Evolutionary conservation across 306 rosid genomes (phyloP).

Genomic region (Acacia crassicarpa): DNA sequence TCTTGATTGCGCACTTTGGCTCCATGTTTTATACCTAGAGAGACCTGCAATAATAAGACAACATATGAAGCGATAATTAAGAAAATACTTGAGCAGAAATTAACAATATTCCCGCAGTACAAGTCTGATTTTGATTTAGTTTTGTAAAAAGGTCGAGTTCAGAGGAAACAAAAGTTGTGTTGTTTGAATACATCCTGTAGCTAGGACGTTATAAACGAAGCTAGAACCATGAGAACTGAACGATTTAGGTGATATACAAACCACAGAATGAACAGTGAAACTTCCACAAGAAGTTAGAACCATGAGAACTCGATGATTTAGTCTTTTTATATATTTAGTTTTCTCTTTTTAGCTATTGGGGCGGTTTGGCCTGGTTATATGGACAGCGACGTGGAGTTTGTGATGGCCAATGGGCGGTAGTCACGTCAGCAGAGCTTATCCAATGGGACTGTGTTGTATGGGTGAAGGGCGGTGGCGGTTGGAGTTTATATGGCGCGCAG

Average conservation of each 20-base stretch:
- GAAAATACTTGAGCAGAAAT: neutral
- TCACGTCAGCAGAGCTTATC: neutral
- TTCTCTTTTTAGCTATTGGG: neutral
- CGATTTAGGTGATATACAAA: neutral
- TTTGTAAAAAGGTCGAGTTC: neutral
- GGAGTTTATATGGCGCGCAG: neutral
- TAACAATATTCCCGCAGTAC: neutral
- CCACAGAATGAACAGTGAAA: neutral
- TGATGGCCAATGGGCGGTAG: neutral
- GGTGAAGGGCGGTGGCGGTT: neutral
- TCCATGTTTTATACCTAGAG: conserved; percentile 47
- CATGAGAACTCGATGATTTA: too few relatives aligned
- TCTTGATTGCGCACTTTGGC: conserved; percentile 59
- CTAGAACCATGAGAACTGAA: neutral
- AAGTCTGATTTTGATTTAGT: neutral
- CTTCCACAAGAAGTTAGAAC: neutral
- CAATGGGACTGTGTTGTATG: neutral
- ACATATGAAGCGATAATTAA: neutral
- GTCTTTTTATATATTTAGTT: too few relatives aligned
- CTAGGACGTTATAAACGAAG: neutral
- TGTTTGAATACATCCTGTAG: neutral
- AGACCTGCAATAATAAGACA: neutral
- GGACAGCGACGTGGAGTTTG: neutral
- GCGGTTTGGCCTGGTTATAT: neutral
- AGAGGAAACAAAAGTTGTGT: neutral